These are phyloP conservation scores for Pythium plurisporium DNA, from an alignment of 352 stramenopile genomes.

Conservation along the genomic window DNA sequence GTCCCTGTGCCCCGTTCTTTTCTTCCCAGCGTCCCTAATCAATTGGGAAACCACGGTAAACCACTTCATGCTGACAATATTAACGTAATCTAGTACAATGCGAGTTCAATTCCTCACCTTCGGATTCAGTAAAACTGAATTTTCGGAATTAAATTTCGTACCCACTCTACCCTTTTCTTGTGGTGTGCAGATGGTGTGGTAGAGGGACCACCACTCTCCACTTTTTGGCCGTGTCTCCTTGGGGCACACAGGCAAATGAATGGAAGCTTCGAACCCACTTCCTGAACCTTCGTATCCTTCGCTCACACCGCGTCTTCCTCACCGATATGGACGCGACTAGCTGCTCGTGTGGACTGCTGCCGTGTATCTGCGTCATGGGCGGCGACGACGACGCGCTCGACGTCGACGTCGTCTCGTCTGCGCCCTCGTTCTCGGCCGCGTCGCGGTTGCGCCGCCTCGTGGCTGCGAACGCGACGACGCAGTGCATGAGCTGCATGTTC, in stretches of 20 bases:
- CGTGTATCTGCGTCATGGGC: constrained; percentile 62
- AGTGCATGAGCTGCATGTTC: constrained; percentile 73
- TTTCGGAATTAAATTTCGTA: too few relatives aligned
- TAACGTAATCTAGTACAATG: too few relatives aligned
- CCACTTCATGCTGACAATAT: too few relatives aligned
- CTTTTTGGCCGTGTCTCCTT: constrained; percentile 1
- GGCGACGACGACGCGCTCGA: constrained; percentile 29
- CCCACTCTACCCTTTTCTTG: background rate
- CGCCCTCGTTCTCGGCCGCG: background rate
- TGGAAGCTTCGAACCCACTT: constrained; percentile 10
- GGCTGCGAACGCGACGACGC: constrained; percentile 43
- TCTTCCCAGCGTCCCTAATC: constrained; percentile 6
- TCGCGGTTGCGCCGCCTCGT: constrained; percentile 49
- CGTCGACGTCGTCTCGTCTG: constrained; percentile 6
- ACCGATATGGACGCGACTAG: background rate
- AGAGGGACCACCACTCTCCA: constrained; percentile 10
- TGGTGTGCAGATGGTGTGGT: constrained; percentile 3
- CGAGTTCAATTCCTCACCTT: too few relatives aligned
- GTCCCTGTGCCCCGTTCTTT: constrained; percentile 1
- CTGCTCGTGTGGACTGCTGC: constrained; percentile 62
- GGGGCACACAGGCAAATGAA: constrained; percentile 4
- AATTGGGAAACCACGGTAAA: constrained; percentile 24
- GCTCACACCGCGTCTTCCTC: background rate
- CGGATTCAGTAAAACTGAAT: too few relatives aligned
- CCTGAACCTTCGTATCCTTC: background rate